phyloP scores from a whole-genome alignment of 176 grass and related monocot species.

The Metroxylon sagu region DNA sequence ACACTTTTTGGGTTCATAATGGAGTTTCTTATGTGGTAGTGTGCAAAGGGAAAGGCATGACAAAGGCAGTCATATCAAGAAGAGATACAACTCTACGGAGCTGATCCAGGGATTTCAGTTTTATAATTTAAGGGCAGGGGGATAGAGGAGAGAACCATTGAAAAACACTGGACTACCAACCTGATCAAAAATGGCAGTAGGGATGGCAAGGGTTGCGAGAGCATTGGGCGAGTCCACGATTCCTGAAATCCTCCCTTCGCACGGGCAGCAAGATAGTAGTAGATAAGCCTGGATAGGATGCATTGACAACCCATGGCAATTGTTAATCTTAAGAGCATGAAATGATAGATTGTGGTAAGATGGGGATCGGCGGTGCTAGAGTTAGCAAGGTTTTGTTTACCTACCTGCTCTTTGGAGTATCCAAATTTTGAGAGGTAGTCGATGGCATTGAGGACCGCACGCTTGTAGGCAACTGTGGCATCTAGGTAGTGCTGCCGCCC shows the following conservation, averaged over 20 bases:
- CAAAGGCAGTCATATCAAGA: too few species aligned
- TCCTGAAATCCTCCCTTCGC: slow-evolving; percentile 90
- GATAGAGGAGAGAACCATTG: background rate
- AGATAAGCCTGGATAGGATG: slow-evolving; percentile 55
- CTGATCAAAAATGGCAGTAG: slow-evolving; percentile 90
- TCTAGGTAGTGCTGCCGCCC: slow-evolving; percentile 78
- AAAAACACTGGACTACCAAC: slow-evolving; percentile 17
- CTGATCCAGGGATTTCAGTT: background rate
- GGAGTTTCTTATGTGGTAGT: too few species aligned
- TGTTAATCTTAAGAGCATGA: too few species aligned
- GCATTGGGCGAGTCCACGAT: slow-evolving; percentile 89
- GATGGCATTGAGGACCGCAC: slow-evolving; percentile 81
- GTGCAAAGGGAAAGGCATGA: too few species aligned
- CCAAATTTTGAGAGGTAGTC: slow-evolving; percentile 87
- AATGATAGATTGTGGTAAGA: too few species aligned
- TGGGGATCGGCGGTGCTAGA: too few species aligned
- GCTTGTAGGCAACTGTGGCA: slow-evolving; percentile 76
- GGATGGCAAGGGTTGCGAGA: slow-evolving; percentile 76
- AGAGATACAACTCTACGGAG: too few species aligned
- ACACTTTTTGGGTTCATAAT: too few species aligned
- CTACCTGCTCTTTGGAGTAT: slow-evolving; percentile 93
- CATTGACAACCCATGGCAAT: too few species aligned
- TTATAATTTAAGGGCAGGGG: background rate
- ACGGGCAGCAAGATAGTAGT: slow-evolving; percentile 84
- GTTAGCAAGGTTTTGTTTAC: too few species aligned